phyloP scores from a whole-genome alignment of 768 basidiomycete species.

The Boletus rubescentipes region DNA sequence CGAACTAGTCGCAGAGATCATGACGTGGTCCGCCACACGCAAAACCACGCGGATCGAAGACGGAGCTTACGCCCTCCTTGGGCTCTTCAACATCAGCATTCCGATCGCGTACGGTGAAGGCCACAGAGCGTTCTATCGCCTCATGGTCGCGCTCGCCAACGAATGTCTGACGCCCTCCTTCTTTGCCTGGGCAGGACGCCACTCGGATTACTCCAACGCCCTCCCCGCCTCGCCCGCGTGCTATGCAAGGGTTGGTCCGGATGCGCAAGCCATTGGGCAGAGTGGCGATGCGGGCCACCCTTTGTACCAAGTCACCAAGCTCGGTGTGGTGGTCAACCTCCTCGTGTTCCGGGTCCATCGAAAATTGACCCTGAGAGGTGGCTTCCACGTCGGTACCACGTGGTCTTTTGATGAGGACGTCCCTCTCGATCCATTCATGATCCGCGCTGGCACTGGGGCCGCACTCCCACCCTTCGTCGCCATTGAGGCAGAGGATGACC shows the following conservation, averaged over 20 bases:
- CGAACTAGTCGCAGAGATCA: conserved; percentile 5
- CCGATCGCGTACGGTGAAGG: conserved; percentile 12
- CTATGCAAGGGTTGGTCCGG: neutral
- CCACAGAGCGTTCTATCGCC: conserved; percentile 8
- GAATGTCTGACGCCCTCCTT: conserved; percentile 6
- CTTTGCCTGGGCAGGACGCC: conserved; percentile 14
- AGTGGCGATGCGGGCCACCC: neutral
- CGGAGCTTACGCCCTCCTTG: conserved; percentile 10
- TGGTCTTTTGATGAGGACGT: conserved; percentile 1
- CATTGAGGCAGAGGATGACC: neutral
- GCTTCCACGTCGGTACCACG: conserved; percentile 7
- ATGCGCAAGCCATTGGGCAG: neutral
- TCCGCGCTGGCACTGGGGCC: conserved; percentile 7
- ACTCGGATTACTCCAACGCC: conserved; percentile 7
- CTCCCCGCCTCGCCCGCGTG: conserved; percentile 12
- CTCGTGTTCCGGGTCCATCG: conserved; percentile 8
- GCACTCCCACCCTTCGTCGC: neutral
- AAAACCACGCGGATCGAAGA: conserved; percentile 12
- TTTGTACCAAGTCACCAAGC: conserved; percentile 14
- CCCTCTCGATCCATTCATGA: conserved; percentile 1
- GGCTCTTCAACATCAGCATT: conserved; percentile 9
- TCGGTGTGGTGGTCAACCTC: conserved; percentile 13
- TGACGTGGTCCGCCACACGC: conserved; percentile 9
- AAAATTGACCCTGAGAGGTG: neutral
- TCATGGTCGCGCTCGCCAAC: conserved; percentile 13